Evolutionary conservation across 345 rosid genomes (phyloP).

Genomic region (Anacardium occidentale): DNA sequence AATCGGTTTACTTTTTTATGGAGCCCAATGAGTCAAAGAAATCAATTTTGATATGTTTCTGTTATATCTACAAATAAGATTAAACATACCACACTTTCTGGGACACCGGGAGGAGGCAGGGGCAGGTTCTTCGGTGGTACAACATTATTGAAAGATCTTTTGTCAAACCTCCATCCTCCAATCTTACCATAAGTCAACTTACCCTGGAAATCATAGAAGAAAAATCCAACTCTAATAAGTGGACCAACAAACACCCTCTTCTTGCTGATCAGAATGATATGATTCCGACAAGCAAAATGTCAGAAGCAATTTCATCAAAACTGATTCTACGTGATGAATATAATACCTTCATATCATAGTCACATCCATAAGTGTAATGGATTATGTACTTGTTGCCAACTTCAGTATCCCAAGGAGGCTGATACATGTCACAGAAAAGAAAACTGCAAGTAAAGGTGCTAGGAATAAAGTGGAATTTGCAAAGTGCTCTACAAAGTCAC

Average conservation of each 20-base stretch:
- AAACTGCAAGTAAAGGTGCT: conserved; percentile 14
- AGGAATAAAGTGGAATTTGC: conserved; percentile 2
- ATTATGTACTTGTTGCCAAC: conserved; percentile 79
- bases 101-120: conserved; percentile 89
- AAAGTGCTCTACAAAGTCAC: neutral
- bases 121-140: conserved; percentile 86
- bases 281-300: conserved; percentile 10
- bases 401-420: conserved; percentile 99
- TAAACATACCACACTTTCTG: conserved; percentile 88
- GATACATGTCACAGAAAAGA: conserved; percentile 34
- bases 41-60: neutral
- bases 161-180: conserved; percentile 97
- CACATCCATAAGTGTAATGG: conserved; percentile 97
- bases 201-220: conserved; percentile 49
- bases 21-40: neutral
- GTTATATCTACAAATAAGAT: conserved; percentile 1
- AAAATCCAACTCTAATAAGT: neutral
- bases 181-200: conserved; percentile 78
- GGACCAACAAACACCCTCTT: neutral
- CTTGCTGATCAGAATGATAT: neutral
- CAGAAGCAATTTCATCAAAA: conserved; percentile 15
- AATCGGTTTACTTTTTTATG: neutral
- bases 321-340: neutral
- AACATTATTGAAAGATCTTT: conserved; percentile 60
- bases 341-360: conserved; percentile 84